Conservation (phyloP, 1,284 basidiomycete species). For the Acaromyces ingoldii region DNA sequence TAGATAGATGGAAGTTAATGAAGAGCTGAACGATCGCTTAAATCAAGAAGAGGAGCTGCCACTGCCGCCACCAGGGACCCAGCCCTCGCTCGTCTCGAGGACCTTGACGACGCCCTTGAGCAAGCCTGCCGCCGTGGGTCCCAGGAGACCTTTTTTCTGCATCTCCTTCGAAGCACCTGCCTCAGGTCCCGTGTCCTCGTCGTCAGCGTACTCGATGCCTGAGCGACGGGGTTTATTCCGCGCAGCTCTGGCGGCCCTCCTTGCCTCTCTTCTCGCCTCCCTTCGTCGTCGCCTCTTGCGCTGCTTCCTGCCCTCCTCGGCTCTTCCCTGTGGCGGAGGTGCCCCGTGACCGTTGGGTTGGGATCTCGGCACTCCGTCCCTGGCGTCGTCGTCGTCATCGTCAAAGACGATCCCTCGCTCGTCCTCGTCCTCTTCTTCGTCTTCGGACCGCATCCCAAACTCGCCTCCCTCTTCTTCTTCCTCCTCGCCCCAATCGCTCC, state of each 20-base stretch:
- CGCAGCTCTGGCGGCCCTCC: not conserved
- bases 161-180: constrained; percentile 15
- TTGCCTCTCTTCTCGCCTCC: not conserved
- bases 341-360: not conserved
- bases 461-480: not conserved
- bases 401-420: not conserved
- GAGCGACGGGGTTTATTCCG: too few relatives aligned
- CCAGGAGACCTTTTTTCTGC: constrained; percentile 31
- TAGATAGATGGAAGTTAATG: too few relatives aligned
- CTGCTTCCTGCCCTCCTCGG: not conserved
- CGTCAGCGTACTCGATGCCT: not conserved
- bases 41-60: too few relatives aligned
- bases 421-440: constrained; percentile 8
- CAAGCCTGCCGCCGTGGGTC: constrained; percentile 28
- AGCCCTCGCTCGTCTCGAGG: constrained; percentile 42
- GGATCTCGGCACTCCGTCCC: not conserved
- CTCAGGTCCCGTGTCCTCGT: constrained; percentile 10
- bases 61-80: constrained; percentile 32
- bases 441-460: constrained; percentile 1
- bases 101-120: constrained; percentile 39
- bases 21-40: too few relatives aligned
- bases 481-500: not conserved
- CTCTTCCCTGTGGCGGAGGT: not conserved
- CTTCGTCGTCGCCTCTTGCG: not conserved
- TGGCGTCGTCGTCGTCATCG: constrained; percentile 1